Base-by-base conservation (phyloP, 495 filamentous ascomycete species). In the Penicillium coffeae region DNA sequence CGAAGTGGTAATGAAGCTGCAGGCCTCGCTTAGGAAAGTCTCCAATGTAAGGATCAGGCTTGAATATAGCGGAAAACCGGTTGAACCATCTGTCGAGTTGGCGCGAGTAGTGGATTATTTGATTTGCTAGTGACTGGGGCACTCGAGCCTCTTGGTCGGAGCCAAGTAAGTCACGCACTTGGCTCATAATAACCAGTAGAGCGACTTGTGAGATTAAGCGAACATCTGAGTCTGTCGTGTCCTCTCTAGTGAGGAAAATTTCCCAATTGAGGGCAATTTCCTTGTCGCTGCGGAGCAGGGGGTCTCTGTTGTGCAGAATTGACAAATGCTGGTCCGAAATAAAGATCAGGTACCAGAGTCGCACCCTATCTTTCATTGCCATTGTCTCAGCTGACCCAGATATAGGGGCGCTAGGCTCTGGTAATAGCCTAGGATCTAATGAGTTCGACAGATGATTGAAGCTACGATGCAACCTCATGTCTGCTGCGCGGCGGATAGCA, bases 271-370 rank as follows among this genome's bases (percentile, higher is more conserved):
- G 40, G 10, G 65, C 65, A 27, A 64, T 63, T 8, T 58, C 54
- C 22, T 65, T 64, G 32, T 70, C 65, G 32, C 69, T 67, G 5
- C 66, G 59, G 1, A 72, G 63, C 18, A 73, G 65, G 1, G 72
- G 65, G 18, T 71, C 66, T 18, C 72, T 54, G n/a, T 71, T 69
- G 48, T 74, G 72, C 13, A 71, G 58, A 22, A 74, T 70, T 2
- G 65, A 70, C 14, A 71, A 64, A 41, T 76, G 73, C 41, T 76
- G 71, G 38, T 74, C 73, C 44, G 68, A 71, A 8, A 74, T 68
- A 42, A 72, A 76, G 0, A 70, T 59, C 9, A 73, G 45, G 52
- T 73, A 74, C 67, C 65, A 66, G 22, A 76, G 47, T 43, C 71
- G 61, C 12, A 70, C 56, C 14, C 68, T 59, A 43, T 72, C 54